These are phyloP conservation scores for Thielaviopsis musarum DNA, from an alignment of 2,329 filamentous ascomycete genomes.

Conservation along the genomic window DNA sequence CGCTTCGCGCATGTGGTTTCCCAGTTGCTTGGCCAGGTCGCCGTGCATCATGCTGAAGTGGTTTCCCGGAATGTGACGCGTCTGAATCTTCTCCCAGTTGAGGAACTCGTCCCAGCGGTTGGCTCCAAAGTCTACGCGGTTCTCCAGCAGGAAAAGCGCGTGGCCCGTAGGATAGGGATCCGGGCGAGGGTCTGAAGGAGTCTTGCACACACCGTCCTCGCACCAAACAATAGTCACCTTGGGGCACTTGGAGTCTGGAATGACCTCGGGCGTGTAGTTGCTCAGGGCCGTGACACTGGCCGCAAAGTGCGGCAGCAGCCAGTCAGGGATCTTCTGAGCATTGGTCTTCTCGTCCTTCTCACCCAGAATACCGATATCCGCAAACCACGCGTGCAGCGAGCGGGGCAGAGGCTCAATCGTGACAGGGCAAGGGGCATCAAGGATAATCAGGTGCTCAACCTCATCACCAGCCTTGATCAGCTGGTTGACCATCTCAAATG, in stretches of 20 bases:
- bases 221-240: conserved; percentile 53
- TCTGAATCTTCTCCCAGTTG: conserved; percentile 42
- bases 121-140: conserved; percentile 52
- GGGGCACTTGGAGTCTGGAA: conserved; percentile 41
- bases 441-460: conserved; percentile 44
- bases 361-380: conserved; percentile 53
- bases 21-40: conserved; percentile 23
- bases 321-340: conserved; percentile 39
- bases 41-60: conserved; percentile 67
- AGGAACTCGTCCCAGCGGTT: conserved; percentile 55
- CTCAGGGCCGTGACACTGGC: conserved; percentile 51
- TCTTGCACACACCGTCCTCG: conserved; percentile 54
- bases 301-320: conserved; percentile 58
- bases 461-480: conserved; percentile 38
- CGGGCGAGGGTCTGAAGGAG: conserved; percentile 46
- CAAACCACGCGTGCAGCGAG: conserved; percentile 53
- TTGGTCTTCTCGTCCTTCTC: conserved; percentile 32
- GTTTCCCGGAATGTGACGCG: conserved; percentile 52
- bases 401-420: conserved; percentile 50
- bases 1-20: conserved; percentile 21
- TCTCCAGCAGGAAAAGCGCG: conserved; percentile 55
- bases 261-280: conserved; percentile 49
- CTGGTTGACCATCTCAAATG: conserved; percentile 48
- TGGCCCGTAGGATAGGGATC: conserved; percentile 41
- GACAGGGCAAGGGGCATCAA: conserved; percentile 50